Percentiles rank a stretch among this genome's conserved stretches.
phyloP scores from a whole-genome alignment of 2,329 filamentous ascomycete species.

The Microcera coccophila region DNA sequence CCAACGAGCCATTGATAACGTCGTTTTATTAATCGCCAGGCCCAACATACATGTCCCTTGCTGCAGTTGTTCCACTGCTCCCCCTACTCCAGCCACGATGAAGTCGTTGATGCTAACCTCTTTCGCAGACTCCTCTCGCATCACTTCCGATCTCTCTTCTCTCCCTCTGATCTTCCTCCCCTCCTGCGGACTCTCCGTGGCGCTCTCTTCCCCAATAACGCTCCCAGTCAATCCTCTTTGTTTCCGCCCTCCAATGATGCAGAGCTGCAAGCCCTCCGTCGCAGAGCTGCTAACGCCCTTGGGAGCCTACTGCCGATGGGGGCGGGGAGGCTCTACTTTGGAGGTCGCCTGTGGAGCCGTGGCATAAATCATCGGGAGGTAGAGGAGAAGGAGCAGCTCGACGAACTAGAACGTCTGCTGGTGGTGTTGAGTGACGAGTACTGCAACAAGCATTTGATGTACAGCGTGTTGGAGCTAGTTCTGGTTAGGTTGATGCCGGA shows the following conservation, averaged over 20 bases:
- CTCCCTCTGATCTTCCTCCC: conserved; percentile 60
- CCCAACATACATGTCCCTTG: conserved; percentile 11
- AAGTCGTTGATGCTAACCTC: conserved; percentile 23
- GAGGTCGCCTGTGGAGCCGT: conserved; percentile 33
- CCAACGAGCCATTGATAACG: conserved; percentile 19
- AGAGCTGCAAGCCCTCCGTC: conserved; percentile 58
- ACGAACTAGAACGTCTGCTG: conserved; percentile 63
- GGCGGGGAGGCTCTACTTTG: conserved; percentile 50
- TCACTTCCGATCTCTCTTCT: conserved; percentile 55
- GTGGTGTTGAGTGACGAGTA: conserved; percentile 77
- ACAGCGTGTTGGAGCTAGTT: conserved; percentile 74
- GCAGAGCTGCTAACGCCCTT: conserved; percentile 61
- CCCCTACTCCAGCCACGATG: conserved; percentile 15
- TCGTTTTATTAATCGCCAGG: conserved; percentile 16
- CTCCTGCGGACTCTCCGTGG: conserved; percentile 68
- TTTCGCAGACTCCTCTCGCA: conserved; percentile 55
- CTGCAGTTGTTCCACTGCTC: conserved; percentile 17
- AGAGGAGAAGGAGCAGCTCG: conserved; percentile 43
- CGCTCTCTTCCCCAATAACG: conserved; percentile 82
- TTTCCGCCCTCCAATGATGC: conserved; percentile 57
- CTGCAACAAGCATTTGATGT: conserved; percentile 89
- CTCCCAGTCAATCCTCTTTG: conserved; percentile 61
- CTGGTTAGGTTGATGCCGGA: conserved; percentile 84
- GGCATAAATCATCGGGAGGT: conserved; percentile 18
- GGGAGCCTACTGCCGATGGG: conserved; percentile 46